These are phyloP conservation scores for Sambucus nigra DNA, from an alignment of 129 eudicot species.

Conservation along the genomic window DNA sequence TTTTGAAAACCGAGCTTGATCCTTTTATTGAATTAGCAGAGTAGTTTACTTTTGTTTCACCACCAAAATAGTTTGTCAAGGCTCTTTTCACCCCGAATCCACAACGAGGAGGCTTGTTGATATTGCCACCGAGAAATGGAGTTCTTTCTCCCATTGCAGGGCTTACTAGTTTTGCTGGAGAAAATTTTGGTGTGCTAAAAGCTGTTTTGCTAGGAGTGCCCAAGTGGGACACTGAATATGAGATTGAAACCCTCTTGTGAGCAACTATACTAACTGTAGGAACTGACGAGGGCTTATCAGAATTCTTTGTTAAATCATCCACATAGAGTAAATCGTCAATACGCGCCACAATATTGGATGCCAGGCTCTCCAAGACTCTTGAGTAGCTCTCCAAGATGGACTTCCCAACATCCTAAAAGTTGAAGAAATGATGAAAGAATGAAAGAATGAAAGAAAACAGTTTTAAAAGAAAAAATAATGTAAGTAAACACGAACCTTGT, in stretches of 20 bases:
- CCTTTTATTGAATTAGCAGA: conserved; percentile 35
- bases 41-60: conserved; percentile 58
- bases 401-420: too few relatives aligned
- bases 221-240: conserved; percentile 43
- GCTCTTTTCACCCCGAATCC: conserved; percentile 83
- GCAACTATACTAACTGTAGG: conserved; percentile 38
- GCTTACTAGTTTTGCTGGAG: conserved; percentile 50
- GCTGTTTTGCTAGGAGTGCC: conserved; percentile 62
- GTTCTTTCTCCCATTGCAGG: conserved; percentile 67
- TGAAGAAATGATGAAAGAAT: conserved; percentile 70
- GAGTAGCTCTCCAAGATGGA: too few relatives aligned
- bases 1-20: conserved; percentile 23
- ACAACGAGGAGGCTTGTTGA: conserved; percentile 45
- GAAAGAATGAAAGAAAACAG: too few relatives aligned
- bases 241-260: too few relatives aligned
- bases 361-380: too few relatives aligned
- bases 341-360: too few relatives aligned
- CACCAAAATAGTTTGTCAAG: conserved; percentile 69
- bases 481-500: conserved; percentile 43
- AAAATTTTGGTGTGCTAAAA: conserved; percentile 51
- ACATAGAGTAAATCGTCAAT: conserved; percentile 75
- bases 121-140: conserved; percentile 41
- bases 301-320: conserved; percentile 61
- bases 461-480: too few relatives aligned
- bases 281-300: conserved; percentile 40